Conservation (phyloP, 176 grass and related monocot genomes). For the Coix lacrymajobi region DNA sequence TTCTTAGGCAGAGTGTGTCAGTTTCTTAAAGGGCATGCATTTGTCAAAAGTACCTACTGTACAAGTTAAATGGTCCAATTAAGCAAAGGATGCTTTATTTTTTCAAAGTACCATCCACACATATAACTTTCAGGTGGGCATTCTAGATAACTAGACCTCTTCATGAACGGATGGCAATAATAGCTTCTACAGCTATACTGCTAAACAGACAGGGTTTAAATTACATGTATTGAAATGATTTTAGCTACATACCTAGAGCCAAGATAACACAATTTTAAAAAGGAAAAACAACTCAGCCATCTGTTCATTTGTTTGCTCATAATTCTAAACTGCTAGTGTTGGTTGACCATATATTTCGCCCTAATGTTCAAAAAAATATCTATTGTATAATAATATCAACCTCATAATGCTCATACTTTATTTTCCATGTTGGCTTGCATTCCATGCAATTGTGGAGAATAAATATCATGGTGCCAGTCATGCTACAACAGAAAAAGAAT, state of each 20-base stretch:
- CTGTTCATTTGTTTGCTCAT: not conserved
- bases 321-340: not conserved
- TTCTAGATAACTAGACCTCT: not conserved
- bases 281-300: not conserved
- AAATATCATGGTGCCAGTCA: not conserved
- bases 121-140: not conserved
- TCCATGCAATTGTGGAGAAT: not conserved
- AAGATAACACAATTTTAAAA: not conserved
- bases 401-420: not conserved
- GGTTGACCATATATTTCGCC: not conserved
- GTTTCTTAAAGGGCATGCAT: no score
- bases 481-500: no score
- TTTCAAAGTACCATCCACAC: not conserved
- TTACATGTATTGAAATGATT: not conserved
- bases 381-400: not conserved
- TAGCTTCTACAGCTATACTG: not conserved
- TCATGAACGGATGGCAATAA: not conserved
- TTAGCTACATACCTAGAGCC: not conserved
- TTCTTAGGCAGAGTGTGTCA: no score
- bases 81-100: not conserved
- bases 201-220: not conserved
- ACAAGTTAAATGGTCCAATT: no score
- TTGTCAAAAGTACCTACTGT: no score
- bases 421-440: not conserved
- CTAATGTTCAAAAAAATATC: not conserved